Percentiles rank a stretch among this genome's conserved stretches.
Evolutionary conservation across 495 filamentous ascomycete species (phyloP).

Genomic region (Aspergillus coremiiformis): DNA sequence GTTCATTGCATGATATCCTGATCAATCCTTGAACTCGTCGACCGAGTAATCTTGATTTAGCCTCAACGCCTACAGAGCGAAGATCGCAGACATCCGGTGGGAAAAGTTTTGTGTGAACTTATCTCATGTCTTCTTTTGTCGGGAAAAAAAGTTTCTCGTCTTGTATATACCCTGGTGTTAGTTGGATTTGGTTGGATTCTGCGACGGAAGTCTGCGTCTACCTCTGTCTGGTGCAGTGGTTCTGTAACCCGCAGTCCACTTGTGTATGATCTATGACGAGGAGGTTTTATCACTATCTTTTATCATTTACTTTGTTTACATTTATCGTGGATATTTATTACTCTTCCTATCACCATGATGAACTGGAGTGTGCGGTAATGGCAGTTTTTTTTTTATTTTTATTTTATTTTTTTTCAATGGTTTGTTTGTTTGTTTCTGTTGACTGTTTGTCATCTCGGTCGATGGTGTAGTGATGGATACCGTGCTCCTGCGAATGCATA

Average conservation of each 20-base stretch:
- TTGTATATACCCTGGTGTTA: slow-evolving; percentile 26
- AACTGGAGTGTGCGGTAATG: slow-evolving; percentile 35
- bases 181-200: slow-evolving; percentile 16
- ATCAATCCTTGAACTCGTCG: slow-evolving; percentile 12
- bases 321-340: slow-evolving; percentile 11
- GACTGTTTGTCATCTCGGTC: slow-evolving; percentile 5
- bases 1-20: slow-evolving; percentile 16
- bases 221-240: slow-evolving; percentile 11
- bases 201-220: slow-evolving; percentile 13
- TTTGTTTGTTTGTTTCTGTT: too few species aligned
- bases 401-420: too few species aligned
- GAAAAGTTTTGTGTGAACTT: slow-evolving; percentile 21
- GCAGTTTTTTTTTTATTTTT: slow-evolving; percentile 21
- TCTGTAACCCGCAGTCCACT: slow-evolving; percentile 7
- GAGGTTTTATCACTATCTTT: slow-evolving; percentile 18
- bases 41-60: slow-evolving; percentile 16
- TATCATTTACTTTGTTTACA: slow-evolving; percentile 13
- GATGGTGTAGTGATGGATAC: slow-evolving; percentile 12
- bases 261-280: slow-evolving; percentile 35
- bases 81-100: slow-evolving; percentile 10
- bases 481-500: not conserved
- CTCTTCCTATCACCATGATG: slow-evolving; percentile 17
- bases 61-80: slow-evolving; percentile 13
- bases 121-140: slow-evolving; percentile 3
- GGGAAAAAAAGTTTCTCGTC: slow-evolving; percentile 14